phyloP scores from a whole-genome alignment of 2,329 filamentous ascomycete species.

The Ambrosiella xylebori region DNA sequence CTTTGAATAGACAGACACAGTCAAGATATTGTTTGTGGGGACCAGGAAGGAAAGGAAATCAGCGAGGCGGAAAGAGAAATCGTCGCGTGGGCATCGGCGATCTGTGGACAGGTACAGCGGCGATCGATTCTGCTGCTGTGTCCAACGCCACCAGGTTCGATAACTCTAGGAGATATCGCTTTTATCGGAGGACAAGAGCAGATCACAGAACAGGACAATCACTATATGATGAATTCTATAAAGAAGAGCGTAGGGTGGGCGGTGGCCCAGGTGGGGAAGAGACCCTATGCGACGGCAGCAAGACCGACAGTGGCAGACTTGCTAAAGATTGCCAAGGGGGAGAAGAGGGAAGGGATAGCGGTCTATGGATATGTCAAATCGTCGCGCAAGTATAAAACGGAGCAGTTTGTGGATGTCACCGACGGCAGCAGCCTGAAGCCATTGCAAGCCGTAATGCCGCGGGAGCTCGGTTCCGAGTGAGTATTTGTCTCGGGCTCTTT shows the following conservation, averaged over 20 bases:
- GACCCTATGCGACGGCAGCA: not conserved
- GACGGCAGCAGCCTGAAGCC: slow-evolving; percentile 71
- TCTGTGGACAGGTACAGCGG: not conserved
- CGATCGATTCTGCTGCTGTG: not conserved
- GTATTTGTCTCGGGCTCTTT: slow-evolving; percentile 17
- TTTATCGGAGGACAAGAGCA: no score
- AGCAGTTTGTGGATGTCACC: slow-evolving; percentile 67
- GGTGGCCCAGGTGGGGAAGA: not conserved
- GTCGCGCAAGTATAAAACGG: slow-evolving; percentile 68
- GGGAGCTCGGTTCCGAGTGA: slow-evolving; percentile 55
- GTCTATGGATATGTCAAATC: slow-evolving; percentile 71
- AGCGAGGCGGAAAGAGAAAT: not conserved
- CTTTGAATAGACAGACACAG: no score
- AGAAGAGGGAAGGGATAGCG: slow-evolving; percentile 24
- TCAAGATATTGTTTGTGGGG: no score
- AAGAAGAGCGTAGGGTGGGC: not conserved
- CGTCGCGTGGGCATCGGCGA: not conserved
- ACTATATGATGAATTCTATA: not conserved
- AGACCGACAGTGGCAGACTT: slow-evolving; percentile 30
- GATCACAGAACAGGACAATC: no score
- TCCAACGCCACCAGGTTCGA: not conserved
- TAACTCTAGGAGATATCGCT: not conserved
- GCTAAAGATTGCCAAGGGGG: slow-evolving; percentile 32
- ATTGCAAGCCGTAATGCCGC: slow-evolving; percentile 65
- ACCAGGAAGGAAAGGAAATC: no score